Conservation (phyloP, 2,329 filamentous ascomycete species). For the Diplodia intermedia region DNA sequence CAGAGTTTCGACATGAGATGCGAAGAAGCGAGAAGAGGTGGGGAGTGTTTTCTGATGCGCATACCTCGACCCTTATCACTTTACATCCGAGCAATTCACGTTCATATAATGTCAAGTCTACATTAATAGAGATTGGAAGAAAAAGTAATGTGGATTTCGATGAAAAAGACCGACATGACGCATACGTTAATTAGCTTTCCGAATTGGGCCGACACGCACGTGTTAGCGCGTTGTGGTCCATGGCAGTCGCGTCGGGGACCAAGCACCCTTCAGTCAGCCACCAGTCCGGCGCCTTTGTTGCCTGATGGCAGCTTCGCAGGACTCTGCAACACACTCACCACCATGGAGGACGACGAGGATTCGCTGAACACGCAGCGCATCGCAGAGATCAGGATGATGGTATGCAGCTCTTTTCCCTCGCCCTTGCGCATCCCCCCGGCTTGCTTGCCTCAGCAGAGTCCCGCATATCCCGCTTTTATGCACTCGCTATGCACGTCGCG, state of each 20-base stretch:
- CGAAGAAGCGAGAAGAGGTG: too few species aligned
- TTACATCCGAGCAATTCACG: too few species aligned
- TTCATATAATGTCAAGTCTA: too few species aligned
- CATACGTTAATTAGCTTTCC: conserved; percentile 3
- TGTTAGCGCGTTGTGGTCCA: conserved; percentile 15
- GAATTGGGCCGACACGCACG: conserved; percentile 9
- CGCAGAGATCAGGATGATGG: conserved; percentile 28
- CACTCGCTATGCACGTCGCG: conserved; percentile 18
- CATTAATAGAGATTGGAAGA: background rate
- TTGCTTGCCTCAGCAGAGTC: conserved; percentile 5
- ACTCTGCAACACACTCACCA: background rate
- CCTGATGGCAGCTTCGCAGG: background rate
- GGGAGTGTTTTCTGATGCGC: too few species aligned
- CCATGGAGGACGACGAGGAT: conserved; percentile 23
- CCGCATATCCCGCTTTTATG: conserved; percentile 25
- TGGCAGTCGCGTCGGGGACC: conserved; percentile 2
- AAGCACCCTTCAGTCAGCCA: background rate
- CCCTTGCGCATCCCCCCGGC: conserved; percentile 17
- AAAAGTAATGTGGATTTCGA: background rate
- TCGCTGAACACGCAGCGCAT: conserved; percentile 28
- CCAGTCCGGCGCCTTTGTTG: conserved; percentile 2
- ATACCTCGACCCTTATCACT: too few species aligned
- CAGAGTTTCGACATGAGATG: conserved; percentile 34
- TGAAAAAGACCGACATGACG: background rate
- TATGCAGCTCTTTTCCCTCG: background rate